These are phyloP conservation scores for Gaeumannomyces tritici DNA, from an alignment of 2,329 filamentous ascomycete genomes.

Conservation along the genomic window DNA sequence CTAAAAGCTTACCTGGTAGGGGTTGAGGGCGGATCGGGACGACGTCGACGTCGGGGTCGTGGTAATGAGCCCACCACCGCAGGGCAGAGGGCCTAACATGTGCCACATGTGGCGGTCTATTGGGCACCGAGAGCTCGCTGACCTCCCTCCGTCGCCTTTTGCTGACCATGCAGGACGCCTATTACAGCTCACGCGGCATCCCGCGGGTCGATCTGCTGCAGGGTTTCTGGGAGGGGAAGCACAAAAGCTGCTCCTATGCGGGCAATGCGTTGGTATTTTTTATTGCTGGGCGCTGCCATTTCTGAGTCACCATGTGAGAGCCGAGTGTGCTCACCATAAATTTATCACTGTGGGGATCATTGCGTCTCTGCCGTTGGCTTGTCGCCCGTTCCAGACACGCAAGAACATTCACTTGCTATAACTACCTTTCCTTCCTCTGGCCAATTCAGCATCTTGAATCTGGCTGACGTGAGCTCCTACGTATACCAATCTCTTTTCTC, in stretches of 20 bases:
- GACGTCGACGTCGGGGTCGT: not conserved
- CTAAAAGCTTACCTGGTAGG: not conserved
- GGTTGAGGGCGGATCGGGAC: not conserved
- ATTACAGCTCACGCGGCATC: not conserved
- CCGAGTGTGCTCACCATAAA: not conserved
- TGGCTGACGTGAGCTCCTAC: not conserved
- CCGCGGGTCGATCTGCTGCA: too few species aligned
- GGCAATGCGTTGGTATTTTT: not conserved
- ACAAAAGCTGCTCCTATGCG: not conserved
- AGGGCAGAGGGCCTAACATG: not conserved
- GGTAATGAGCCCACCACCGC: not conserved
- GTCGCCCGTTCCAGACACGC: not conserved
- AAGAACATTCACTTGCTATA: not conserved
- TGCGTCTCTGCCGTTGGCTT: not conserved
- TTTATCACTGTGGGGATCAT: not conserved
- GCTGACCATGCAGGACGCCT: not conserved
- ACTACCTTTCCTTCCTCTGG: not conserved
- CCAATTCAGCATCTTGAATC: not conserved
- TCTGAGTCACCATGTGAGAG: not conserved
- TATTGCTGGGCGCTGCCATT: not conserved
- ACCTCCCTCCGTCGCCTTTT: not conserved
- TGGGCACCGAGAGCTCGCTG: not conserved
- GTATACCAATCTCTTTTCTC: not conserved
- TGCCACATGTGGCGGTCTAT: not conserved
- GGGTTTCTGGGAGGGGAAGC: not conserved